Evolutionary conservation across 2,329 filamentous ascomycete species (phyloP).

Genomic region (Colletotrichum siamense): DNA sequence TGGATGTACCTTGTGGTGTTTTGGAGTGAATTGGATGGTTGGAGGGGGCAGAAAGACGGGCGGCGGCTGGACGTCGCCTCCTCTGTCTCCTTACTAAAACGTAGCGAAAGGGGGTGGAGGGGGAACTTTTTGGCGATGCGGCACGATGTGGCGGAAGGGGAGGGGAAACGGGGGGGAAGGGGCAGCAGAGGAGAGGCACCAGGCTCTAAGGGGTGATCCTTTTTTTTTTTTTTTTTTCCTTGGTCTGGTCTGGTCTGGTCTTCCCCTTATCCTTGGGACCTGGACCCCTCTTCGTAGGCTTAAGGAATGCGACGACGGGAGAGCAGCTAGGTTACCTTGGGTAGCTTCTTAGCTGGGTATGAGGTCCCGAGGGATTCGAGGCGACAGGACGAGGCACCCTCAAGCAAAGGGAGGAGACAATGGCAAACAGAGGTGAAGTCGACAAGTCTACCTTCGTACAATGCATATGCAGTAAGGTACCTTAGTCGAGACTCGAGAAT

Average conservation of each 20-base stretch:
- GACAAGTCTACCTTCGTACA: neutral
- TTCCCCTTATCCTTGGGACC: neutral
- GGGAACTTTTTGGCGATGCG: neutral
- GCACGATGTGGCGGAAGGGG: neutral
- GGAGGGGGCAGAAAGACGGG: neutral
- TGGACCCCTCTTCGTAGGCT: neutral
- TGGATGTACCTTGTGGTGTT: neutral
- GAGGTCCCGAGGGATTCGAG: neutral
- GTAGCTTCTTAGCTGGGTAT: neutral
- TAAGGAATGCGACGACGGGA: neutral
- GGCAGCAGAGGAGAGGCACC: neutral
- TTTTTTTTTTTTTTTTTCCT: neutral
- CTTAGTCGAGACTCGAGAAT: neutral
- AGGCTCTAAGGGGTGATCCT: neutral
- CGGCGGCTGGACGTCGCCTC: neutral
- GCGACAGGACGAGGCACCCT: constrained; percentile 2
- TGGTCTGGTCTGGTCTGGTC: no score
- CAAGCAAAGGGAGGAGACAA: neutral
- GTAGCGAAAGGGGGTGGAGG: neutral
- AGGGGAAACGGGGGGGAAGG: neutral
- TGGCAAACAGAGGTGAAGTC: neutral
- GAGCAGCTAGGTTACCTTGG: constrained; percentile 5
- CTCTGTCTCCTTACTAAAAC: neutral
- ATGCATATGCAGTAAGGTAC: neutral
- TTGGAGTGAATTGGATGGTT: neutral